These are phyloP conservation scores for Exophiala lecanii-corni DNA, from an alignment of 2,329 filamentous ascomycete genomes.

Conservation along the genomic window DNA sequence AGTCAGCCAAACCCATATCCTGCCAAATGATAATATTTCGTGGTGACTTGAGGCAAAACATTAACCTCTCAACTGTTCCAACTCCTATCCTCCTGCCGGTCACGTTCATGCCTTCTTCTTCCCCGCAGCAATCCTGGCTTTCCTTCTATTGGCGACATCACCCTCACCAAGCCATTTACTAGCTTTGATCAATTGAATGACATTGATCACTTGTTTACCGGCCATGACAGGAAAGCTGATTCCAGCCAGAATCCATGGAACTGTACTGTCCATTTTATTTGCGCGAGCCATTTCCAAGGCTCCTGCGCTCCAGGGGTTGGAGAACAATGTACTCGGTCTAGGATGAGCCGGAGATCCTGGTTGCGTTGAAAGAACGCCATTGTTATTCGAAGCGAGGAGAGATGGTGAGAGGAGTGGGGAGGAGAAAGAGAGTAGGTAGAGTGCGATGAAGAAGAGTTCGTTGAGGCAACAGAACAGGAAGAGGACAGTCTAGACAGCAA, in stretches of 20 bases:
- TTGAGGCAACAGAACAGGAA: conserved; percentile 89
- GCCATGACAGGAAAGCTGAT: conserved; percentile 83
- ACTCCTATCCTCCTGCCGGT: background rate
- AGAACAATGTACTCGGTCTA: conserved; percentile 69
- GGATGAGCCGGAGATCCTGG: conserved; percentile 65
- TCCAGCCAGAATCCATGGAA: conserved; percentile 75
- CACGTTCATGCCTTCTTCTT: conserved; percentile 13
- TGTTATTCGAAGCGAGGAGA: conserved; percentile 56
- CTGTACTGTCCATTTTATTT: conserved; percentile 80
- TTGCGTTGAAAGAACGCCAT: conserved; percentile 52
- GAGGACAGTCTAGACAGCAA: conserved; percentile 67
- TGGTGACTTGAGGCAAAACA: no score
- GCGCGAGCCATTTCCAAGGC: conserved; percentile 88
- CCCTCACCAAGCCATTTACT: conserved; percentile 89
- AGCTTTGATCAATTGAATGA: conserved; percentile 90
- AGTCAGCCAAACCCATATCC: no score
- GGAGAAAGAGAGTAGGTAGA: conserved; percentile 96
- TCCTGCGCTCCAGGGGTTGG: conserved; percentile 84
- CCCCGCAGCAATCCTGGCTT: conserved; percentile 34
- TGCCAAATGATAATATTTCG: no score
- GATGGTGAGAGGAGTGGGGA: conserved; percentile 84
- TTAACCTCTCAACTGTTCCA: no score
- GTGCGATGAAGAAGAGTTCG: conserved; percentile 94
- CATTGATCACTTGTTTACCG: conserved; percentile 88
- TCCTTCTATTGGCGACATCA: conserved; percentile 64